Evolutionary conservation across 805 yeast genomes (phyloP).

Genomic region (Naumovozyma baii): DNA sequence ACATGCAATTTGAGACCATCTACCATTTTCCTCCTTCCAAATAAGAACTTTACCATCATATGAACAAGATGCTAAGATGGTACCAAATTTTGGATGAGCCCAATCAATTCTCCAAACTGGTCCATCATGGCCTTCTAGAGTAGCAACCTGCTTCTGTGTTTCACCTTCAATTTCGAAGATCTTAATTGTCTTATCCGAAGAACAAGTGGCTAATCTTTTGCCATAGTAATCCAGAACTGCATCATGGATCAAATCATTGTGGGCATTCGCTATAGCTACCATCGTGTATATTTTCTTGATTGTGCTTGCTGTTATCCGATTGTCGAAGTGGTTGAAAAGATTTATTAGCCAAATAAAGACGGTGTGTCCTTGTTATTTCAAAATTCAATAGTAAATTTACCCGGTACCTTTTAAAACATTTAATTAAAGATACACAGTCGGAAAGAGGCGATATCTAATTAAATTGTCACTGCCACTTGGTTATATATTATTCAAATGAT

Average conservation of each 20-base stretch:
- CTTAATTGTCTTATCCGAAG: constrained; percentile 92
- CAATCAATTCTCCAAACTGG: constrained; percentile 98
- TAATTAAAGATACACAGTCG: no score
- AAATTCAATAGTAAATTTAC: no score
- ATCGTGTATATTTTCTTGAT: constrained; percentile 5
- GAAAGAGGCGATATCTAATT: no score
- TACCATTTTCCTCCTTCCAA: constrained; percentile 89
- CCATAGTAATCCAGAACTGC: constrained; percentile 97
- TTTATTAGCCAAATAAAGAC: no score
- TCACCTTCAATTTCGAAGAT: constrained; percentile 87
- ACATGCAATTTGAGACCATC: constrained; percentile 80
- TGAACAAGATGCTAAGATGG: constrained; percentile 86
- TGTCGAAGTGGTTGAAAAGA: background rate
- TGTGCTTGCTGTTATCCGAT: background rate
- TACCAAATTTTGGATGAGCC: constrained; percentile 98
- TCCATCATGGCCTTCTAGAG: constrained; percentile 89
- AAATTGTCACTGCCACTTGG: no score
- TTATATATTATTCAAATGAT: no score
- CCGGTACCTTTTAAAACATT: no score
- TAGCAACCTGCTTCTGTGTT: constrained; percentile 68
- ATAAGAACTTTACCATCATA: constrained; percentile 90
- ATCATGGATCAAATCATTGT: constrained; percentile 88
- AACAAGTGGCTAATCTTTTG: constrained; percentile 87
- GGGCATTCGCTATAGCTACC: constrained; percentile 88
- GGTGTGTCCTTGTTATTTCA: no score